Base-by-base conservation (phyloP, 345 rosid species). In the Boechera divaricarpa region DNA sequence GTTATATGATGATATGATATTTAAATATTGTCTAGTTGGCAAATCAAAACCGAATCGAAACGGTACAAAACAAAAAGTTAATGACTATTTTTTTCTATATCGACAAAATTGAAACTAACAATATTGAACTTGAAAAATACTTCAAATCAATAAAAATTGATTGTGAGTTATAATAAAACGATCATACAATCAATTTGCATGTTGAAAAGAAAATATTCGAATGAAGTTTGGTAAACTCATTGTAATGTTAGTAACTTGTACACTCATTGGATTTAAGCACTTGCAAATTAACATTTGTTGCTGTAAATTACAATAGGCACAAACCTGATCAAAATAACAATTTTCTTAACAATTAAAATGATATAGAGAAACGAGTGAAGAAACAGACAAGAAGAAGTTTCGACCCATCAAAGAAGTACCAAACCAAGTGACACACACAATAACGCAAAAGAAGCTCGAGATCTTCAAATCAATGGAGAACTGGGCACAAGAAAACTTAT, bases 381-480 rank as follows among this genome's bases (percentile, higher is more conserved):
- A 39, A 54, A 54, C 8, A 28, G 3, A 59, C n/a, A 41, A 33
- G 64, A 65, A 72, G 41, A 67, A 13, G 41, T 79, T 29, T 67
- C 74, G 70, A 45, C 78, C 82, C 6, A 62, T 74, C 49, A 79
- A 73, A 67, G 51, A 79, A 67, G 77, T 79, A 66, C 33, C 63
- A 12, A 67, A 57, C 67, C 82, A 79, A 79, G 51, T 61, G n/a
- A 73, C 78, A 26, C 78, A 79, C 66, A 67, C 82, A 10, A 75
- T 87, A 79, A 80, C 85, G 8, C 82, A 84, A 24, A 80, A 83
- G 59, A 85, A 87, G 82, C 73, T 85, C 51, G 88, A 87, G 71
- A 80, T 87, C 55, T 81, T 87, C 70, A 83, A 83, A 53, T 87
- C 90, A 13, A 82, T 79, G 68, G 82, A 79, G 57, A 24, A 7